Evolutionary conservation across 2,329 filamentous ascomycete genomes (phyloP).

Genomic region (Fusarium dimerum): DNA sequence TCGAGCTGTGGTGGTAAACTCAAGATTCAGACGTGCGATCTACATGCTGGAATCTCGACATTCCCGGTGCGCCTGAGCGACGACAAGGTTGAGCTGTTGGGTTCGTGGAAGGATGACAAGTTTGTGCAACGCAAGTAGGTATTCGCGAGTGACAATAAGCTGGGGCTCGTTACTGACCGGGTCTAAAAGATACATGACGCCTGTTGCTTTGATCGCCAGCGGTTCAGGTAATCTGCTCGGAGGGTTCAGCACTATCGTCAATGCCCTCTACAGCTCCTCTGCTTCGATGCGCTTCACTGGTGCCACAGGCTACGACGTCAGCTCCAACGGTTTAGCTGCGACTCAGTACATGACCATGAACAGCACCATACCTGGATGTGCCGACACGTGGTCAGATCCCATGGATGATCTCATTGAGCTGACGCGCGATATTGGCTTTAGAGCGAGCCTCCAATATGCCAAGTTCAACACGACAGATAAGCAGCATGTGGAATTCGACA

Average conservation of each 20-base stretch:
- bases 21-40: slow-evolving; percentile 19
- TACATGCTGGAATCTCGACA: slow-evolving; percentile 17
- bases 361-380: slow-evolving; percentile 2
- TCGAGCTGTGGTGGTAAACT: slow-evolving; percentile 10
- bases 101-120: slow-evolving; percentile 19
- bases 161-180: not conserved
- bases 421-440: slow-evolving; percentile 20
- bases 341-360: slow-evolving; percentile 23
- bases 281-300: slow-evolving; percentile 18
- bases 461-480: slow-evolving; percentile 18
- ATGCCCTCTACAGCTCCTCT: slow-evolving; percentile 6
- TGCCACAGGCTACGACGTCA: slow-evolving; percentile 16
- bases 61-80: slow-evolving; percentile 11
- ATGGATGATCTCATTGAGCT: slow-evolving; percentile 27
- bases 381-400: slow-evolving; percentile 15
- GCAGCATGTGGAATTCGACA: slow-evolving; percentile 13
- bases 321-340: slow-evolving; percentile 9
- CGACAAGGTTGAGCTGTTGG: slow-evolving; percentile 5
- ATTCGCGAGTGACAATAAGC: fast-evolving
- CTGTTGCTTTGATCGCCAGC: not conserved
- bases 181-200: slow-evolving; percentile 14
- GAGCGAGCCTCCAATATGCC: slow-evolving; percentile 23
- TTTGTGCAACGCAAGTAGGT: slow-evolving; percentile 21
- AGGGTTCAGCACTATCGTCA: slow-evolving; percentile 17
- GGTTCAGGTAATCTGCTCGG: slow-evolving; percentile 17